Evolutionary conservation across 306 rosid genomes (phyloP).

Genomic region (Quercus parvula): DNA sequence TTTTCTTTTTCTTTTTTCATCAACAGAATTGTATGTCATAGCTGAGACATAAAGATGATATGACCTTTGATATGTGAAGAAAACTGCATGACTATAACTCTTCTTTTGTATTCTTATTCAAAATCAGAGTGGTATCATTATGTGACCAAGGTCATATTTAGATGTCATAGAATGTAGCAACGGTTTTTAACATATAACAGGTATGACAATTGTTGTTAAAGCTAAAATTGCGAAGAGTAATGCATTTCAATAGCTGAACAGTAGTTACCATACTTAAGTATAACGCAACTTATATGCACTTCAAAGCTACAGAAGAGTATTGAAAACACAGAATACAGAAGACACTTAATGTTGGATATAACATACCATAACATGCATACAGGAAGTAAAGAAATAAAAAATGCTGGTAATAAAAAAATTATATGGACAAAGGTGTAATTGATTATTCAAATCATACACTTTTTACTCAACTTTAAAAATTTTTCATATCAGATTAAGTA

Average conservation of each 20-base stretch:
- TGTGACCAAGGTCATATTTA: not conserved
- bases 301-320: conserved; percentile 11
- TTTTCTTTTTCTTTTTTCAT: too few species aligned
- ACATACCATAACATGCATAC: not conserved
- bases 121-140: too few species aligned
- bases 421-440: not conserved
- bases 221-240: not conserved
- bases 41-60: not conserved
- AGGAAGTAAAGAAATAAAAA: conserved; percentile 2
- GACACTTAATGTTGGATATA: not conserved
- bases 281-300: not conserved
- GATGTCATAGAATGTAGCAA: not conserved
- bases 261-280: not conserved
- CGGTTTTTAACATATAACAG: not conserved
- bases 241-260: not conserved
- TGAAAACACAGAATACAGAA: not conserved
- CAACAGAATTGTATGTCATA: too few species aligned
- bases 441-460: not conserved
- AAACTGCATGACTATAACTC: not conserved
- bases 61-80: not conserved
- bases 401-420: not conserved
- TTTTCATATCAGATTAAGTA: not conserved
- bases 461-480: not conserved
- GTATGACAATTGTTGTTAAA: not conserved
- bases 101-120: too few species aligned